A percentile compares a stretch with the other conserved stretches of the same genome.
These are phyloP conservation scores for Guadua angustifolia DNA, from an alignment of 176 grass and related monocot genomes.

Conservation along the genomic window DNA sequence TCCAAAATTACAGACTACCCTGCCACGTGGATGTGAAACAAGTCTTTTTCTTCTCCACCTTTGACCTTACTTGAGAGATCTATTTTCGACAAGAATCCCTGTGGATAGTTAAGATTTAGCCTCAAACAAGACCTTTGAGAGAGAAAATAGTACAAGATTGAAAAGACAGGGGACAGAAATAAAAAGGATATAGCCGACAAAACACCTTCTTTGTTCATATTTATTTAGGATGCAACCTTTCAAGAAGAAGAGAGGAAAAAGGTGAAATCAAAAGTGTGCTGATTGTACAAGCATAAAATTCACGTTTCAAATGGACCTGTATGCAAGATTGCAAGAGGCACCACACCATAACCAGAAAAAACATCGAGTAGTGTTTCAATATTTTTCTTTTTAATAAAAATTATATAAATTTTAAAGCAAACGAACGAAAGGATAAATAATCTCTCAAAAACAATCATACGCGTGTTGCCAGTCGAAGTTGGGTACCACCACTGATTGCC, in stretches of 20 bases:
- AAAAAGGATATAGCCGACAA: background rate
- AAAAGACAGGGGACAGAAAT: background rate
- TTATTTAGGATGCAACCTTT: background rate
- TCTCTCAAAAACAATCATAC: too few relatives aligned
- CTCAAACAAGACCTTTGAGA: too few relatives aligned
- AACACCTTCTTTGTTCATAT: background rate
- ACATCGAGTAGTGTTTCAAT: too few relatives aligned
- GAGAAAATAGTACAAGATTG: too few relatives aligned
- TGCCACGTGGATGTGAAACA: too few relatives aligned
- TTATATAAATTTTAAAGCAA: too few relatives aligned
- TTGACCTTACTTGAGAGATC: too few relatives aligned
- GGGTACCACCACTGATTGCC: conserved; percentile 10
- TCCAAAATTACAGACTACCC: background rate
- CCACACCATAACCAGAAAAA: background rate
- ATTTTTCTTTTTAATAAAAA: too few relatives aligned
- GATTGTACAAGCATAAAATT: background rate
- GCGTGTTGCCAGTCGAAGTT: conserved; percentile 32
- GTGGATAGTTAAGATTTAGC: too few relatives aligned
- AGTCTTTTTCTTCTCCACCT: too few relatives aligned
- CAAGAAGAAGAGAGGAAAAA: background rate
- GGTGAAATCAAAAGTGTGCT: background rate
- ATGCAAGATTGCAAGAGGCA: conserved; percentile 24
- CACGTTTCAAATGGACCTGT: background rate
- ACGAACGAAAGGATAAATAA: too few relatives aligned
- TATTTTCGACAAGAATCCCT: too few relatives aligned